These are phyloP conservation scores for Alternaria angustiovoidea DNA, from an alignment of 2,329 filamentous ascomycete species.

Conservation along the genomic window DNA sequence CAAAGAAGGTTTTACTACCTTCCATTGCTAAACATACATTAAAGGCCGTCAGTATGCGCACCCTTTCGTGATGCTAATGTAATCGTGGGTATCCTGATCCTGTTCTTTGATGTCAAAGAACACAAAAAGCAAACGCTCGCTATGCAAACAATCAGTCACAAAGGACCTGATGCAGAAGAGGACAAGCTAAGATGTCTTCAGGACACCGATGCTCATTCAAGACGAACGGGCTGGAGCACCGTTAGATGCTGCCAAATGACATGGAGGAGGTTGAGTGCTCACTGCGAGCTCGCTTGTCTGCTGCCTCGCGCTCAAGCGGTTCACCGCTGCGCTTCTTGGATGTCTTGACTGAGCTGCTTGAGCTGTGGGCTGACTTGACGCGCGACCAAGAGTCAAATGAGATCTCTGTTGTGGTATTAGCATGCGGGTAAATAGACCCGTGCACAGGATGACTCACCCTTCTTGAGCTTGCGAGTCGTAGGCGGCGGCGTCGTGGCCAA, in stretches of 20 bases:
- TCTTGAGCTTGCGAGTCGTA: slow-evolving; percentile 66
- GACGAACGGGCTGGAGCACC: slow-evolving; percentile 27
- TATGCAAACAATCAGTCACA: slow-evolving; percentile 23
- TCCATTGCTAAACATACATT: not conserved
- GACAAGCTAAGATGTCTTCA: not conserved
- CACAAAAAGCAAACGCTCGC: slow-evolving; percentile 20
- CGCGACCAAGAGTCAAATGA: slow-evolving; percentile 73
- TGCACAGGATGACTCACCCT: slow-evolving; percentile 55
- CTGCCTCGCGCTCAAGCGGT: slow-evolving; percentile 33
- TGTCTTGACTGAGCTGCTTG: slow-evolving; percentile 48
- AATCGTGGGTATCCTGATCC: slow-evolving; percentile 27
- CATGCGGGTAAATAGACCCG: not conserved
- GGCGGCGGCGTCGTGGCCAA: slow-evolving; percentile 61
- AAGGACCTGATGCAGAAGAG: slow-evolving; percentile 3
- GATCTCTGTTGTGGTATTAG: slow-evolving; percentile 32
- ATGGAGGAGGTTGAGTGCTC: slow-evolving; percentile 38
- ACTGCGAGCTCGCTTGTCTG: slow-evolving; percentile 46
- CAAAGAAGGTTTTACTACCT: not conserved
- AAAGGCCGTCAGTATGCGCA: slow-evolving; percentile 6
- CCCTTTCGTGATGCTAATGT: slow-evolving; percentile 7
- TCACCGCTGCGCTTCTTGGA: slow-evolving; percentile 50
- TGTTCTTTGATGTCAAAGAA: slow-evolving; percentile 11
- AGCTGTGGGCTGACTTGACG: slow-evolving; percentile 60
- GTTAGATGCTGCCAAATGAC: slow-evolving; percentile 40
- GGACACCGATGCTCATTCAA: not conserved